Evolutionary conservation across 148 eudicot species (phyloP).

Genomic region (Amaranthus hypochondriacus): DNA sequence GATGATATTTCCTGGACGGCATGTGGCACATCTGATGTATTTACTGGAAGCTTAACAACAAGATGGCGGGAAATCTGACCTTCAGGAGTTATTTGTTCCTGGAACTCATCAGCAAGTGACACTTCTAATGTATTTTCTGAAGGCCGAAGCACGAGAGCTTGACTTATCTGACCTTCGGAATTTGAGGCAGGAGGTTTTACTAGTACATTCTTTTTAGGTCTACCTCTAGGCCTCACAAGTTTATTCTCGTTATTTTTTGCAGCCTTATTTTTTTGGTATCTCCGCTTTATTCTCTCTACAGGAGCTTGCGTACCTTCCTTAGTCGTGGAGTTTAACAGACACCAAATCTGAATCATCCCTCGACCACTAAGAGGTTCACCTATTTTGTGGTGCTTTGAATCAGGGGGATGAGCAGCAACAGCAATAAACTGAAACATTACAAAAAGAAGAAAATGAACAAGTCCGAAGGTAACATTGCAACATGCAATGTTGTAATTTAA

Average conservation of each 20-base stretch:
- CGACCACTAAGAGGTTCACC: slow-evolving; percentile 74
- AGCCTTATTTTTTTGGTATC: slow-evolving; percentile 19
- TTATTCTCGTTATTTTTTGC: slow-evolving; percentile 26
- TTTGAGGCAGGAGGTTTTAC: slow-evolving; percentile 18
- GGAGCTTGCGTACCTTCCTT: slow-evolving; percentile 34
- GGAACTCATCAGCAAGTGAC: slow-evolving; percentile 21
- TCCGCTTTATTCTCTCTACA: slow-evolving; percentile 25
- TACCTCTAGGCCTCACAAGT: slow-evolving; percentile 52
- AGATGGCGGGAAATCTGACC: slow-evolving; percentile 29
- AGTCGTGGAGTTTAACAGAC: slow-evolving; percentile 33
- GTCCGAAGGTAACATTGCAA: background rate
- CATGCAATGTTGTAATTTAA: background rate
- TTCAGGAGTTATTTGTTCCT: slow-evolving; percentile 19
- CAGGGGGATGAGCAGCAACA: slow-evolving; percentile 96
- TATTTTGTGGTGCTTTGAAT: slow-evolving; percentile 86
- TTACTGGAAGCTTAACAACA: slow-evolving; percentile 36
- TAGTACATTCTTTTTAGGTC: slow-evolving; percentile 42
- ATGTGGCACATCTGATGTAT: slow-evolving; percentile 14
- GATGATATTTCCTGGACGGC: slow-evolving; percentile 15
- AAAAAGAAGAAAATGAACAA: slow-evolving; percentile 13
- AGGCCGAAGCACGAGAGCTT: slow-evolving; percentile 36
- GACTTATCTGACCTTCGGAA: slow-evolving; percentile 24
- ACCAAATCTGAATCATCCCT: slow-evolving; percentile 92
- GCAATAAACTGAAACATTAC: slow-evolving; percentile 61
- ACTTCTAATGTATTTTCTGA: slow-evolving; percentile 26